These are phyloP conservation scores for Acer saccharum DNA, from an alignment of 345 rosid genomes.

Conservation along the genomic window DNA sequence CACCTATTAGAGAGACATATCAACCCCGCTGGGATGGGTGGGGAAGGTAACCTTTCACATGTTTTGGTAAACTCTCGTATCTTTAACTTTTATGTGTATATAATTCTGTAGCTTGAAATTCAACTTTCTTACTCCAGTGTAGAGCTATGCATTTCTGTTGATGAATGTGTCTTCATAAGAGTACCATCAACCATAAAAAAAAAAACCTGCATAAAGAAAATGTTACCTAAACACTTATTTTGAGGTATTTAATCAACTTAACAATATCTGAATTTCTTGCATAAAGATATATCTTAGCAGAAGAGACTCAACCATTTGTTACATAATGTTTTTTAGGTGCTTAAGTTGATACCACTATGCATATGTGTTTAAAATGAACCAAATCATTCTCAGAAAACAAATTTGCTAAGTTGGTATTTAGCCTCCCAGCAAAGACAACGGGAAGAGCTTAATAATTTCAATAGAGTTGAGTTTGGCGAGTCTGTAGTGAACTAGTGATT, in stretches of 20 bases:
- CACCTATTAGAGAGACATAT: constrained; percentile 82
- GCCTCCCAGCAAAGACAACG: background rate
- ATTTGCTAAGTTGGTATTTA: background rate
- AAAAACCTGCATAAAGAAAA: background rate
- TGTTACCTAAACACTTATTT: background rate
- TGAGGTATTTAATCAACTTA: background rate
- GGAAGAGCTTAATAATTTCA: background rate
- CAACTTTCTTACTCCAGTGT: background rate
- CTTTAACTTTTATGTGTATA: background rate
- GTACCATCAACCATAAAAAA: background rate
- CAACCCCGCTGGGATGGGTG: constrained; percentile 97
- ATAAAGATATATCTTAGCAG: background rate
- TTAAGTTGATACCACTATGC: background rate
- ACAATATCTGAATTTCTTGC: background rate
- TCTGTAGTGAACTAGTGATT: background rate
- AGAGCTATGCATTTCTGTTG: background rate
- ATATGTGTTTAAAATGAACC: background rate
- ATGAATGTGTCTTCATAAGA: background rate
- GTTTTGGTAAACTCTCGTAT: background rate
- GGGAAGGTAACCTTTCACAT: constrained; percentile 70
- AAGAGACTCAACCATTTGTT: background rate
- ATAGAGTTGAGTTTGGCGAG: constrained; percentile 1
- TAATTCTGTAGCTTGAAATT: background rate
- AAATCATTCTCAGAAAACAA: background rate
- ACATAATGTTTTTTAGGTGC: background rate